Conservation (phyloP, 768 basidiomycete genomes). For the Tricholoma furcatifolium region DNA sequence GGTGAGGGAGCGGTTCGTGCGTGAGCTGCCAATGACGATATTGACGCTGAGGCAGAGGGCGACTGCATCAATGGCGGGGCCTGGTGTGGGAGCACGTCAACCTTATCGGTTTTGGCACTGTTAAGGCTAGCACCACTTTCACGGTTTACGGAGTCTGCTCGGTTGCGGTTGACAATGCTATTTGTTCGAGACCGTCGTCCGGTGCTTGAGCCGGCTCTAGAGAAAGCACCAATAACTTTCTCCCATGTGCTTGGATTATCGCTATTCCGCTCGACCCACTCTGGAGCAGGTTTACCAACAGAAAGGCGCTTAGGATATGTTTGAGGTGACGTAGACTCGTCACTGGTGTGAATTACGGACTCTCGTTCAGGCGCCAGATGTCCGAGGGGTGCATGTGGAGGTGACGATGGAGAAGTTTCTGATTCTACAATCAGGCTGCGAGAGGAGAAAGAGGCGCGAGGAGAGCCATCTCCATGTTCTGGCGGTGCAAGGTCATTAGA, state of each 20-base stretch:
- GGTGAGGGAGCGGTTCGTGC: slow-evolving; percentile 66
- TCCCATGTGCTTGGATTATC: slow-evolving; percentile 68
- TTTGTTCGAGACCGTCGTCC: slow-evolving; percentile 81
- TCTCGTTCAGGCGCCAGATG: slow-evolving; percentile 45
- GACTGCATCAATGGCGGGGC: slow-evolving; percentile 50
- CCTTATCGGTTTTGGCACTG: slow-evolving; percentile 59
- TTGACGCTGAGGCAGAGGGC: slow-evolving; percentile 71
- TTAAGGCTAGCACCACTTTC: slow-evolving; percentile 75
- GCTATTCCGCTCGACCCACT: slow-evolving; percentile 53
- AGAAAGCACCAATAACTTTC: slow-evolving; percentile 67
- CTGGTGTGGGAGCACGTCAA: slow-evolving; percentile 36
- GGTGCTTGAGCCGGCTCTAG: slow-evolving; percentile 59
- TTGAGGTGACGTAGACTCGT: slow-evolving; percentile 52
- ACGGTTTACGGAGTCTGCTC: slow-evolving; percentile 71
- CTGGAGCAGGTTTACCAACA: slow-evolving; percentile 57
- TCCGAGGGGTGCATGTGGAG: slow-evolving; percentile 45
- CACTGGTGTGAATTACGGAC: slow-evolving; percentile 37
- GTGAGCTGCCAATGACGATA: slow-evolving; percentile 59
- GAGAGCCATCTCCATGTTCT: slow-evolving; percentile 43
- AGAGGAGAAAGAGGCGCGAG: slow-evolving; percentile 55
- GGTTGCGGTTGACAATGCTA: slow-evolving; percentile 65
- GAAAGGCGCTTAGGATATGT: slow-evolving; percentile 61
- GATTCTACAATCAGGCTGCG: slow-evolving; percentile 64
- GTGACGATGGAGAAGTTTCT: slow-evolving; percentile 53
- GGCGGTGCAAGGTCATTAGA: slow-evolving; percentile 46